Percentiles rank a stretch among this genome's conserved stretches.
Evolutionary conservation across 2,329 filamentous ascomycete genomes (phyloP).

Genomic region (Calonectria fujianensis): DNA sequence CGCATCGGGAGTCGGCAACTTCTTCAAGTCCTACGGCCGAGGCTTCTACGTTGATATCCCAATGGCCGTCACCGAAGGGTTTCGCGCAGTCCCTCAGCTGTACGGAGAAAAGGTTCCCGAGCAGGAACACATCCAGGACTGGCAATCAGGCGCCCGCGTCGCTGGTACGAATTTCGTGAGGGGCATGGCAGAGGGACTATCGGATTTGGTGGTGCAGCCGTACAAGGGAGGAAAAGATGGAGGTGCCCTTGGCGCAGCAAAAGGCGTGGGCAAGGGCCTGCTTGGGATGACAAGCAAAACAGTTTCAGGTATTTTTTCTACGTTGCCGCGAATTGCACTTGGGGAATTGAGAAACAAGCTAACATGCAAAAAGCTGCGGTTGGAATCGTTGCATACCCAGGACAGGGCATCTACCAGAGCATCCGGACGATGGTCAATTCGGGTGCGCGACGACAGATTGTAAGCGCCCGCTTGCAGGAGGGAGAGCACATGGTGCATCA

Average conservation of each 20-base stretch:
- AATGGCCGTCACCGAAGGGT: conserved; percentile 47
- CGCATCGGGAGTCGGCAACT: conserved; percentile 36
- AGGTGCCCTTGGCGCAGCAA: conserved; percentile 36
- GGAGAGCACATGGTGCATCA: conserved; percentile 22
- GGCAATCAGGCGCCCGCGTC: conserved; percentile 40
- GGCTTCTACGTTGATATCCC: conserved; percentile 40
- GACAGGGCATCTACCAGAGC: conserved; percentile 48
- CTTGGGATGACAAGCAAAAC: conserved; percentile 44
- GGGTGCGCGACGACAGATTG: conserved; percentile 33
- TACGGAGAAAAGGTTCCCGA: conserved; percentile 41
- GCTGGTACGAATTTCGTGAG: conserved; percentile 40
- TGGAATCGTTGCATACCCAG: conserved; percentile 43
- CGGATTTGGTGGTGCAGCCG: conserved; percentile 41
- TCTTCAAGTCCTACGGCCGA: conserved; percentile 47
- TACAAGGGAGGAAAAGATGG: conserved; percentile 41
- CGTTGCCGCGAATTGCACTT: neutral
- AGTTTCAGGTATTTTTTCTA: conserved; percentile 38
- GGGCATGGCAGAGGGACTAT: conserved; percentile 39
- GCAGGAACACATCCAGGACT: conserved; percentile 40
- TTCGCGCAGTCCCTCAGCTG: conserved; percentile 43
- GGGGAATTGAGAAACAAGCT: neutral
- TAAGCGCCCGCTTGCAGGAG: conserved; percentile 42
- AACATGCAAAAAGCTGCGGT: conserved; percentile 36
- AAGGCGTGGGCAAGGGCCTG: conserved; percentile 40
- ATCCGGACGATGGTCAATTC: conserved; percentile 39